Percentiles rank a stretch among this genome's conserved stretches.
phyloP scores from a whole-genome alignment of 805 yeast genomes.

The Nakazawaea pomicola region DNA sequence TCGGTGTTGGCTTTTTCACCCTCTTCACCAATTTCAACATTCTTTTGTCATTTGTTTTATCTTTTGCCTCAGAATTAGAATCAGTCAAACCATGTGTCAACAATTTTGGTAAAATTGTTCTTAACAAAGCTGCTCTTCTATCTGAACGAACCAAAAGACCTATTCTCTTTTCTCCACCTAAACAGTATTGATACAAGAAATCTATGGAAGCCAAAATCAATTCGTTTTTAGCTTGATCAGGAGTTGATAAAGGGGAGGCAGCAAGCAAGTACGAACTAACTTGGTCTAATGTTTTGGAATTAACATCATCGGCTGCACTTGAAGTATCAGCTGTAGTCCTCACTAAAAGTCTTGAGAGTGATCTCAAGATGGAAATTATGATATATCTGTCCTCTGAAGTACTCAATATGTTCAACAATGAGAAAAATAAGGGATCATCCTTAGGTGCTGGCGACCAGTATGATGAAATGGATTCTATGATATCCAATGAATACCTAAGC shows the following conservation, averaged over 20 bases:
- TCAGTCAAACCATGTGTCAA: conserved; percentile 42
- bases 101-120: conserved; percentile 58
- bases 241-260: conserved; percentile 20
- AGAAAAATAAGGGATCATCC: conserved; percentile 62
- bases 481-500: conserved; percentile 64
- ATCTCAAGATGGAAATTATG: conserved; percentile 64
- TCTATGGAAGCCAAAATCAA: conserved; percentile 69
- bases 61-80: conserved; percentile 25
- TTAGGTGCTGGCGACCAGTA: conserved; percentile 71
- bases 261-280: conserved; percentile 51
- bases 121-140: conserved; percentile 45
- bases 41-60: conserved; percentile 15
- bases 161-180: conserved; percentile 57
- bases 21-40: conserved; percentile 42
- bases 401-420: conserved; percentile 46
- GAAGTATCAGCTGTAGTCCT: conserved; percentile 45
- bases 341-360: conserved; percentile 75
- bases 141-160: conserved; percentile 43
- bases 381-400: conserved; percentile 62
- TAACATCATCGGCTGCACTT: conserved; percentile 43
- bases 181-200: conserved; percentile 73
- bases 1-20: conserved; percentile 61
- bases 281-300: conserved; percentile 42
- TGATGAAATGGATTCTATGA: conserved; percentile 79
- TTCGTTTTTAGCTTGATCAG: conserved; percentile 51